Evolutionary conservation across 2,329 filamentous ascomycete genomes (phyloP), one percentile per base, ranked within the genome.

Genomic region (Colletotrichum sp.): DNA sequence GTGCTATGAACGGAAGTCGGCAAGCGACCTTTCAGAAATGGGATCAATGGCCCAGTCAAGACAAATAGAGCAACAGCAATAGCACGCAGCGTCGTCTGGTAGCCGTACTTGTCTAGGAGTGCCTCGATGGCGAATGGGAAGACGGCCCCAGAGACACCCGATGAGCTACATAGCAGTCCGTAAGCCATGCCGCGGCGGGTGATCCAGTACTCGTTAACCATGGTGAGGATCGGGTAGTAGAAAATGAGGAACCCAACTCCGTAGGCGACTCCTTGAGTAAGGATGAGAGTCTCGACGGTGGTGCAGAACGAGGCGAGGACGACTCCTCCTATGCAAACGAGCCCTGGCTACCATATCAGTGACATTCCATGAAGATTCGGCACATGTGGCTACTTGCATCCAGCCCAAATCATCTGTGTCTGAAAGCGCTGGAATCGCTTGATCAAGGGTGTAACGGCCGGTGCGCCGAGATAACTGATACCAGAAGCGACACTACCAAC

Each of bases 91-190:
- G 87, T 86, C 0, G 81, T 86, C 7, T 80, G 79, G 76, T 86
- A 86, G 6, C 87, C 87, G 65, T 85, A 88, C 18, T 77, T 78
- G 8, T 82, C 79, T 12, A 89, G 83, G 6, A 88, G 78, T 4
- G 75, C 77, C 43, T 87, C 84, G 5, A 89, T 22, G 81, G 88
- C 80, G 85, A 92, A 80, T 0, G 84, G 84, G 5, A 89, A 80
- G 1, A 91, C 80, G 8, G 86, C 84, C 8, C 90, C 90, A 0
- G 90, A 87, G 13, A 88, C 78, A 2, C 85, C 88, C 61, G 85
- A 87, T 5, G 86, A 80, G 16, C 86, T 84, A 84, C 85, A 89
- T 79, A 90, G 86, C 22, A 89, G 84, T 1, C 89, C 89, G 61
- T 86, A 87, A 0, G 88, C 87, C 43, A 89, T 78, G 0, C 87